Conservation (phyloP, 164 flowering plant species). For the Houttuynia cordata region DNA sequence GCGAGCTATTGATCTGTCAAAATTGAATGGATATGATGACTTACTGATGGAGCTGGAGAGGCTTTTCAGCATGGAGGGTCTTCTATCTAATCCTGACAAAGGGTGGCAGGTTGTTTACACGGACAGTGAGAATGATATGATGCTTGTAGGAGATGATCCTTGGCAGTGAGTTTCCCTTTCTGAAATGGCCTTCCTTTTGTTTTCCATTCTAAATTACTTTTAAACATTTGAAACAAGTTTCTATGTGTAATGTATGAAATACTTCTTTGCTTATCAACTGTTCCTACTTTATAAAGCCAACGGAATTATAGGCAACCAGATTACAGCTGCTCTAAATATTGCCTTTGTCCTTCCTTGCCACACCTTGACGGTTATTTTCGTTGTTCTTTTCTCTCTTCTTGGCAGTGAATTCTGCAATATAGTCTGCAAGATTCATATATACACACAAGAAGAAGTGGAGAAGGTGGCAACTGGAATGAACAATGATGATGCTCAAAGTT, state of each 20-base stretch:
- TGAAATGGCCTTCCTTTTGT: neutral
- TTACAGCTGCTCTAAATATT: too few relatives aligned
- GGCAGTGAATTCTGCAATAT: slow-evolving; percentile 71
- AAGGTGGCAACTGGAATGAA: slow-evolving; percentile 47
- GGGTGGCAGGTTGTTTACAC: slow-evolving; percentile 89
- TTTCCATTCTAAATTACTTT: neutral
- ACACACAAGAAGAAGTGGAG: slow-evolving; percentile 75
- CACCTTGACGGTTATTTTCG: neutral
- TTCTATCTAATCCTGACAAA: slow-evolving; percentile 45
- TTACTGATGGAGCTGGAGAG: slow-evolving; percentile 59
- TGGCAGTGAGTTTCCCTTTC: slow-evolving; percentile 67
- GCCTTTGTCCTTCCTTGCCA: neutral
- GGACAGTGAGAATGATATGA: slow-evolving; percentile 73
- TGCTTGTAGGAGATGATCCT: slow-evolving; percentile 92
- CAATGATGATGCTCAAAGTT: slow-evolving; percentile 72
- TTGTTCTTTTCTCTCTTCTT: neutral
- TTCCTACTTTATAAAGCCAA: neutral
- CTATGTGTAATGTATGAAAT: neutral
- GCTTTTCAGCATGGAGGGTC: slow-evolving; percentile 85
- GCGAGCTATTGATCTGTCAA: slow-evolving; percentile 80
- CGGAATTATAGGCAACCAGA: too few relatives aligned
- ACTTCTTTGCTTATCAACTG: neutral
- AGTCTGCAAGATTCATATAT: slow-evolving; percentile 66
- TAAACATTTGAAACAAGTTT: too few relatives aligned
- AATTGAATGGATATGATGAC: slow-evolving; percentile 53